Evolutionary conservation across 2,329 filamentous ascomycete genomes (phyloP), one percentile per base, ranked within the genome.

Genomic region (Scleromitrula shiraiana): DNA sequence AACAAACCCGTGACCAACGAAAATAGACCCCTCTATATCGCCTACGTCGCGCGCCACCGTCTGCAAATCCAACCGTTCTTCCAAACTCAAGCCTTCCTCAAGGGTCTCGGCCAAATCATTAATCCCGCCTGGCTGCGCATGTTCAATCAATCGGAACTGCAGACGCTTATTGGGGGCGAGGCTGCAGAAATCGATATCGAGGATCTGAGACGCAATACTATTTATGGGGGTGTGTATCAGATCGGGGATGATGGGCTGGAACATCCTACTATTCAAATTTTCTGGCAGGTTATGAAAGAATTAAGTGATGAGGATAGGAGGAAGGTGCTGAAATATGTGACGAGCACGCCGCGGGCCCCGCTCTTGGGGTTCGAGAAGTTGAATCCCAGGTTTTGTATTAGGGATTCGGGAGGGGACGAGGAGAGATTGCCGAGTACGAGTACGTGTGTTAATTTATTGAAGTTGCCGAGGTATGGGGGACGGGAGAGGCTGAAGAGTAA

Each of bases 141-240:
- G 93, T 98, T 98, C 73, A 98, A 98, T 66, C 91, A 96, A 65
- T 80, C 80, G 3, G 93, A 98, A 65, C 76, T 98, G 4, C 93
- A 97, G 68, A 93, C 88, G 1, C 81, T 98, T 5, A 85, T 98
- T 14, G 88, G 89, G 45, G 93, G 93, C 36, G 89, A 95, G 58
- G 83, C 82, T 23, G 83, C 83, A 8, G 82, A 87, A 53, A 94
- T 98, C 50, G 85, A 96, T 60, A 76, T 98, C 29, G 80, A 85
- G 23, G 93, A 98, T 64, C 74, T 97, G 33, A 80, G 90, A 20
- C 74, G 73, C 46, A 86, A 97, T 67, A 97, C 93, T 0, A 67
- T 79, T 2, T 98, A 97, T 65, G 86, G 87, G 43, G 93, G 93
- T 1, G 74, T 94, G 0, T 98, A 97, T 64, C 75, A 76, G 14